phyloP scores from a whole-genome alignment of 345 rosid species.

The Camelina neglecta region DNA sequence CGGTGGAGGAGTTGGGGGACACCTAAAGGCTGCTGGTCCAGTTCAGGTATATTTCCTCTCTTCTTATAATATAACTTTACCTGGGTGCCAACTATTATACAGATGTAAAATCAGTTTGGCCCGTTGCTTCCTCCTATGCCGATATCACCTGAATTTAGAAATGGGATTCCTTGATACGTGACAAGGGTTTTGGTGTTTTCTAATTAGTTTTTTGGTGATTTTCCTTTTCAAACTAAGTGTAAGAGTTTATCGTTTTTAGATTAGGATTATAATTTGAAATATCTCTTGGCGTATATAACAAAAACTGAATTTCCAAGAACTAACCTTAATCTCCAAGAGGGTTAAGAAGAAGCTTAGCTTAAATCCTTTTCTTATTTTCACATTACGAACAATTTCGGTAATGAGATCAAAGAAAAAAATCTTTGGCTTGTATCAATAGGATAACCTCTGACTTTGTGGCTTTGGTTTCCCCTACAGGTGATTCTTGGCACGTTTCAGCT shows the following conservation, averaged over 20 bases:
- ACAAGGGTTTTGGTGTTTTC: too few relatives aligned
- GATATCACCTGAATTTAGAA: not conserved
- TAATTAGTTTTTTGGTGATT: too few relatives aligned
- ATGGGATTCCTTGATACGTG: not conserved
- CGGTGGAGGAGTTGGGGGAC: conserved; percentile 95
- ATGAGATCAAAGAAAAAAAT: too few relatives aligned
- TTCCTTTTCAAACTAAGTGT: too few relatives aligned
- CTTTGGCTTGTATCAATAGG: not conserved
- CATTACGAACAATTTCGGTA: too few relatives aligned
- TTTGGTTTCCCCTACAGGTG: conserved; percentile 50
- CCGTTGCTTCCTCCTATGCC: not conserved
- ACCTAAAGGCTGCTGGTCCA: conserved; percentile 83
- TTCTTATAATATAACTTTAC: not conserved
- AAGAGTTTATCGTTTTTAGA: too few relatives aligned
- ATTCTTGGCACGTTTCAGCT: conserved; percentile 69
- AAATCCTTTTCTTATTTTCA: too few relatives aligned
- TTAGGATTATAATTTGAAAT: too few relatives aligned
- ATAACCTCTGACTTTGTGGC: not conserved
- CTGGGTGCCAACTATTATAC: not conserved
- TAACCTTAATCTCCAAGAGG: too few relatives aligned
- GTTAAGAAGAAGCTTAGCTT: too few relatives aligned
- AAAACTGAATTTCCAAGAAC: too few relatives aligned
- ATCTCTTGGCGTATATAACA: too few relatives aligned
- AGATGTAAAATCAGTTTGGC: not conserved
- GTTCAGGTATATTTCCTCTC: conserved; percentile 67